These are phyloP conservation scores for Hypoxylon fragiforme DNA, from an alignment of 495 filamentous ascomycete species.

Conservation along the genomic window DNA sequence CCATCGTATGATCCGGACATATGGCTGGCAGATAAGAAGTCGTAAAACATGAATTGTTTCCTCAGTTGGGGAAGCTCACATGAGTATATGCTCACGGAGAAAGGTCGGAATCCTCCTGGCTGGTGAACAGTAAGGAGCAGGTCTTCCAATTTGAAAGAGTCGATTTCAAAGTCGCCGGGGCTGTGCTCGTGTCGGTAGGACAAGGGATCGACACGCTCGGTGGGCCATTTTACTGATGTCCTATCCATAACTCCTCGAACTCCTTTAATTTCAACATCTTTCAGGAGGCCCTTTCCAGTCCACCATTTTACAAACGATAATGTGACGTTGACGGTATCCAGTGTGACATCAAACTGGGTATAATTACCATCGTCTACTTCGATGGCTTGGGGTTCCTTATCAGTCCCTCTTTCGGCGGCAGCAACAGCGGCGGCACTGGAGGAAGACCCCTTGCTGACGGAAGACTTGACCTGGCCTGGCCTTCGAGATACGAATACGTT, in stretches of 20 bases:
- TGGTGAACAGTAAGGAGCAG: slow-evolving; percentile 91
- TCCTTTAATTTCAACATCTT: slow-evolving; percentile 90
- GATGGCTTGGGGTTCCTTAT: slow-evolving; percentile 36
- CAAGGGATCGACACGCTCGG: slow-evolving; percentile 78
- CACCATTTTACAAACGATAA: slow-evolving; percentile 98
- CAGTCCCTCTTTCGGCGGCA: slow-evolving; percentile 65
- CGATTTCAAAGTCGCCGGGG: slow-evolving; percentile 94
- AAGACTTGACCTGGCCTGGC: slow-evolving; percentile 73
- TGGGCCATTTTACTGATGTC: slow-evolving; percentile 72
- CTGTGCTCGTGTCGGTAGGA: slow-evolving; percentile 84
- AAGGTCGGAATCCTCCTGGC: slow-evolving; percentile 85
- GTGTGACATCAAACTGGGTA: slow-evolving; percentile 94
- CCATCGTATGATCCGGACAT: slow-evolving; percentile 96
- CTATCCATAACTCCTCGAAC: slow-evolving; percentile 96
- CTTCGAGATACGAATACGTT: slow-evolving; percentile 95
- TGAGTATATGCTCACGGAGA: slow-evolving; percentile 90
- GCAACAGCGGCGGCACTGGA: slow-evolving; percentile 84
- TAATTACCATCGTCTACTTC: slow-evolving; percentile 92
- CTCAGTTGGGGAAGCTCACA: slow-evolving; percentile 90
- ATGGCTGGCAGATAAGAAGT: slow-evolving; percentile 91
- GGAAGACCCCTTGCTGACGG: slow-evolving; percentile 92
- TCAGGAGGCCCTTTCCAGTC: slow-evolving; percentile 89
- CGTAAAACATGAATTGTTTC: slow-evolving; percentile 97
- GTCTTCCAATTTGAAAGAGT: slow-evolving; percentile 94
- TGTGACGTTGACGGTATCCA: slow-evolving; percentile 94